phyloP scores from a whole-genome alignment of 2,329 filamentous ascomycete species.

The Colletotrichum lentis region DNA sequence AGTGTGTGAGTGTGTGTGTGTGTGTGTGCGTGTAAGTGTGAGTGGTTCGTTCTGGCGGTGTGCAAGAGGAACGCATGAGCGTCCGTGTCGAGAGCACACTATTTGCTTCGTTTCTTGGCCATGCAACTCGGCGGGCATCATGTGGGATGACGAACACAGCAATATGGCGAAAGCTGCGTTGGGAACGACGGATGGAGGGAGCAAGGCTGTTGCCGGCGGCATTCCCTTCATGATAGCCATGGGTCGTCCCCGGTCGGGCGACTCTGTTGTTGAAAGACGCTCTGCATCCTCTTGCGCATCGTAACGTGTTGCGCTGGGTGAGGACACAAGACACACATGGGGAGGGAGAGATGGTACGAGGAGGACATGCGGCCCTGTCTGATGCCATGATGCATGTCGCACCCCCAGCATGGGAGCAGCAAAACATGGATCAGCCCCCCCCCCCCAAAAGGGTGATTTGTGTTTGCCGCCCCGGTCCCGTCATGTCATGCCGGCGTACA shows the following conservation, averaged over 20 bases:
- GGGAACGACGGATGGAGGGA: neutral
- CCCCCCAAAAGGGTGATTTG: too few relatives aligned
- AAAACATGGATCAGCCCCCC: constrained; percentile 1
- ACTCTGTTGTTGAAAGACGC: neutral
- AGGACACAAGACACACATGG: neutral
- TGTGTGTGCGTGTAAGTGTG: too few relatives aligned
- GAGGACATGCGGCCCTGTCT: neutral
- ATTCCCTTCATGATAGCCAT: neutral
- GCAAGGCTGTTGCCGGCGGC: neutral
- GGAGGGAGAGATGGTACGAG: neutral
- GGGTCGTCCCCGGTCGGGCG: neutral
- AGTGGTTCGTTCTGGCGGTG: too few relatives aligned
- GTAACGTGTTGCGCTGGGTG: neutral
- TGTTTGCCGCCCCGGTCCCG: too few relatives aligned
- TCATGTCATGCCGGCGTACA: too few relatives aligned
- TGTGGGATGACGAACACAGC: neutral
- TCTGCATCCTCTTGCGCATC: too few relatives aligned
- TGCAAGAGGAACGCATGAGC: too few relatives aligned
- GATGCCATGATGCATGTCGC: neutral
- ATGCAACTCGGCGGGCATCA: neutral
- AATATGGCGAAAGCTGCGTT: neutral
- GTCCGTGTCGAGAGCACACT: too few relatives aligned
- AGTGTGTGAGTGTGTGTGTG: too few relatives aligned
- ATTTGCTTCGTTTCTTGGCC: neutral
- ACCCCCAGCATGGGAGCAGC: neutral